These are phyloP conservation scores for Aspergillus alliaceus DNA, from an alignment of 2,329 filamentous ascomycete species.

Conservation along the genomic window DNA sequence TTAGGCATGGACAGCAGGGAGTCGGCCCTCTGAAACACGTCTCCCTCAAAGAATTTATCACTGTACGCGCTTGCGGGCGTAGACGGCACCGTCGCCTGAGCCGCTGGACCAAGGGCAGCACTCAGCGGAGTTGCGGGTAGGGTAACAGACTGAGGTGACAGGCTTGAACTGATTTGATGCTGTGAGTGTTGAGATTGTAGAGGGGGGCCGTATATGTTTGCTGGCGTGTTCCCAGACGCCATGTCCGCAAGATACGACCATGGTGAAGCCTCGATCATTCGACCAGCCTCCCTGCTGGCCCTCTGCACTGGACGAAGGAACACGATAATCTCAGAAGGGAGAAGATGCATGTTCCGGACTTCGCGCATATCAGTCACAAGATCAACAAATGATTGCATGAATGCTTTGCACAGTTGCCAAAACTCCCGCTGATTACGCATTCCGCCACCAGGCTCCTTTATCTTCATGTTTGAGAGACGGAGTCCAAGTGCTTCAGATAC, in stretches of 20 bases:
- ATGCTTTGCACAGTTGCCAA: constrained; percentile 68
- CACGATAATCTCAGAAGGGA: constrained; percentile 66
- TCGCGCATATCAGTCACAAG: constrained; percentile 49
- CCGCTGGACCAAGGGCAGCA: constrained; percentile 83
- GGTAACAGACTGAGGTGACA: constrained; percentile 53
- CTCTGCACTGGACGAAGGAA: constrained; percentile 79
- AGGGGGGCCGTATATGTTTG: constrained; percentile 36
- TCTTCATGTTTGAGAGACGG: constrained; percentile 74
- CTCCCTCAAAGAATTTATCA: constrained; percentile 50
- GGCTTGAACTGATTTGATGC: constrained; percentile 30
- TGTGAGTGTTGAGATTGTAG: constrained; percentile 33
- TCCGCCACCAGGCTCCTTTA: constrained; percentile 78
- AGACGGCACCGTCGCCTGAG: constrained; percentile 82
- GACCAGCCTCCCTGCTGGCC: constrained; percentile 76
- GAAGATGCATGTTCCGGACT: constrained; percentile 48
- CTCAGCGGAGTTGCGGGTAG: constrained; percentile 86
- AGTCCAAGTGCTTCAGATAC: constrained; percentile 72
- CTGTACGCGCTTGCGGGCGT: constrained; percentile 50
- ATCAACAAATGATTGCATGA: constrained; percentile 50
- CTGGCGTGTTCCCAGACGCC: constrained; percentile 31
- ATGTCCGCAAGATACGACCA: constrained; percentile 58
- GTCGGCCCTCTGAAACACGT: constrained; percentile 51
- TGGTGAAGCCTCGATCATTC: constrained; percentile 66
- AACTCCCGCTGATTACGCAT: constrained; percentile 59
- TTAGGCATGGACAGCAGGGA: constrained; percentile 46